phyloP scores from a whole-genome alignment of 805 yeast genomes.

The Sugiyamaella smithiae region DNA sequence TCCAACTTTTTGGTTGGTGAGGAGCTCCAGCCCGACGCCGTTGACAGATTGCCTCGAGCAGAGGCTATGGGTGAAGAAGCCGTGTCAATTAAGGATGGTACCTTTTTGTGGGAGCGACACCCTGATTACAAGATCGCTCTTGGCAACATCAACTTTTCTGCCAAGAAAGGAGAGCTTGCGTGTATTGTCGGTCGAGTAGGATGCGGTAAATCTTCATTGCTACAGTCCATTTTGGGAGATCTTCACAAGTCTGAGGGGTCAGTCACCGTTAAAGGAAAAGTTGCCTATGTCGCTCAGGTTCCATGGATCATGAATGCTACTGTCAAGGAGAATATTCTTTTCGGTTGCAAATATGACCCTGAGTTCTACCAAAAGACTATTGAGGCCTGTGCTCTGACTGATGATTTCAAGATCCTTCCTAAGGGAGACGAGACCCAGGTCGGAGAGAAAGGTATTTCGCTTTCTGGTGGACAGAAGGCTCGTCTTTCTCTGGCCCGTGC shows the following conservation, averaged over 20 bases:
- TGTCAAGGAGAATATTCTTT: constrained; percentile 70
- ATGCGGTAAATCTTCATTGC: constrained; percentile 79
- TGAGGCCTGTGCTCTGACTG: constrained; percentile 61
- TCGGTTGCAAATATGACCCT: constrained; percentile 57
- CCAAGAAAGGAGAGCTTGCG: constrained; percentile 74
- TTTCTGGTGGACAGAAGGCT: constrained; percentile 90
- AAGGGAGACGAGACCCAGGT: constrained; percentile 78
- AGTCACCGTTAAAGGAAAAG: constrained; percentile 66
- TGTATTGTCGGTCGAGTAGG: constrained; percentile 93
- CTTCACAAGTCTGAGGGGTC: constrained; percentile 71
- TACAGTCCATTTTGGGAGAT: constrained; percentile 82
- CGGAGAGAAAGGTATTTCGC: constrained; percentile 81
- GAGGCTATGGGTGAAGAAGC: constrained; percentile 62
- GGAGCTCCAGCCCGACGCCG: constrained; percentile 82
- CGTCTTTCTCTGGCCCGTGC: constrained; percentile 77
- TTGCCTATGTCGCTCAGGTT: constrained; percentile 86
- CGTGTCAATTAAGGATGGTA: constrained; percentile 36
- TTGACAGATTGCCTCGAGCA: constrained; percentile 50
- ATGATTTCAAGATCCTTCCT: constrained; percentile 63
- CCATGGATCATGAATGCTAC: constrained; percentile 98
- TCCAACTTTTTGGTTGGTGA: constrained; percentile 62
- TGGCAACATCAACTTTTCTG: constrained; percentile 60
- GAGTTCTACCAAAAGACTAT: constrained; percentile 53
- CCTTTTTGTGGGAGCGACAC: constrained; percentile 61
- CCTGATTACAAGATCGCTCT: constrained; percentile 53